These are phyloP conservation scores for Botrytis paeoniae DNA, from an alignment of 2,329 filamentous ascomycete species.

Conservation along the genomic window DNA sequence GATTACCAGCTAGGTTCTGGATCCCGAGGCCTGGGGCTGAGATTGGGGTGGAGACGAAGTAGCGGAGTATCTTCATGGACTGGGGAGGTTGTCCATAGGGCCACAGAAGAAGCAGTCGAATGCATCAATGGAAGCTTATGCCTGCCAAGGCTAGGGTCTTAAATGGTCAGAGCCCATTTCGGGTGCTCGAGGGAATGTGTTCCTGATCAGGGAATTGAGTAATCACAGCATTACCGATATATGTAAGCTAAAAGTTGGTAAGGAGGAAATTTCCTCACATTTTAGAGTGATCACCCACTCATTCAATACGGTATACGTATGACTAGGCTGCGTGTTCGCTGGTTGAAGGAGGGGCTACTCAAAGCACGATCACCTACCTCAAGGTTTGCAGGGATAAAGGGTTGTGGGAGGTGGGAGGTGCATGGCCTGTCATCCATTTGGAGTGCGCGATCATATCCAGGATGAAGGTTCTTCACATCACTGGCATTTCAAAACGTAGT, in stretches of 20 bases:
- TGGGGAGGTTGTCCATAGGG: conserved; percentile 12
- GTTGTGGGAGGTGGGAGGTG: conserved; percentile 10
- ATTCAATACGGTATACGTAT: conserved; percentile 3
- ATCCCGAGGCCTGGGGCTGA: conserved; percentile 27
- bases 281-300: background rate
- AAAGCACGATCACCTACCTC: conserved; percentile 7
- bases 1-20: conserved; percentile 26
- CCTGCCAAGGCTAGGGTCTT: conserved; percentile 12
- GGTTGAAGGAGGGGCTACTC: conserved; percentile 15
- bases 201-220: conserved; percentile 6
- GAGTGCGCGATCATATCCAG: conserved; percentile 9
- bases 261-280: background rate
- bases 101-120: conserved; percentile 18
- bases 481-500: conserved; percentile 8
- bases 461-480: conserved; percentile 14
- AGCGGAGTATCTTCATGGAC: conserved; percentile 14
- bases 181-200: background rate
- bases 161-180: background rate
- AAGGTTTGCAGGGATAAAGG: conserved; percentile 20
- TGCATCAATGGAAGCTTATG: conserved; percentile 18
- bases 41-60: conserved; percentile 17
- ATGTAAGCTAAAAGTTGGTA: conserved; percentile 3
- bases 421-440: conserved; percentile 15
- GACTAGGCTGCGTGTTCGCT: conserved; percentile 7
- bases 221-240: conserved; percentile 3